phyloP scores from a whole-genome alignment of 2,329 filamentous ascomycete genomes.

The Aureobasidium lini region DNA sequence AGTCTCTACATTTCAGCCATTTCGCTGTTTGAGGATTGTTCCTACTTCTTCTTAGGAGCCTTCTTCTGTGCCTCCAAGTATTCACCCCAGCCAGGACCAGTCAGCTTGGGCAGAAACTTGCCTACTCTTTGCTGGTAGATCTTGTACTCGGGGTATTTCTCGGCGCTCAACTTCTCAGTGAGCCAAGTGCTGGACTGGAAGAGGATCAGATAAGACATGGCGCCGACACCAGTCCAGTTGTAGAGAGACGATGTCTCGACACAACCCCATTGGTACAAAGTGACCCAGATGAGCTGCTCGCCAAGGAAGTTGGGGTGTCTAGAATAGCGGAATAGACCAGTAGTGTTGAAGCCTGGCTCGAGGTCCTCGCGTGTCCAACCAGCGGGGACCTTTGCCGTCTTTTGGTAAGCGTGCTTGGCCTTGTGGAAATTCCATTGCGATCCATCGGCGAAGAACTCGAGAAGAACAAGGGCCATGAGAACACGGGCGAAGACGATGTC shows the following conservation, averaged over 20 bases:
- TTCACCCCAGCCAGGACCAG: slow-evolving; percentile 27
- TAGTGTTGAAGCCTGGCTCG: slow-evolving; percentile 80
- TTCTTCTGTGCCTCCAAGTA: slow-evolving; percentile 19
- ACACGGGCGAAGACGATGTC: slow-evolving; percentile 52
- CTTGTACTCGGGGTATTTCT: slow-evolving; percentile 83
- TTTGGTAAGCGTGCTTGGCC: slow-evolving; percentile 70
- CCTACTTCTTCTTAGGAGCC: slow-evolving; percentile 10
- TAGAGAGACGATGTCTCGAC: slow-evolving; percentile 61
- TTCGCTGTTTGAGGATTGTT: background rate
- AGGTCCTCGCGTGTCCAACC: slow-evolving; percentile 60
- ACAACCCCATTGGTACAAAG: slow-evolving; percentile 82
- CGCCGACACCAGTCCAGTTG: slow-evolving; percentile 72
- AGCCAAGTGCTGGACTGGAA: slow-evolving; percentile 87
- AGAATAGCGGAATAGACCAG: slow-evolving; percentile 78
- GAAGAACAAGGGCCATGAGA: slow-evolving; percentile 51
- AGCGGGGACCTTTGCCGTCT: slow-evolving; percentile 61
- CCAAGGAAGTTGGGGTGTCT: slow-evolving; percentile 92
- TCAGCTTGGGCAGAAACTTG: slow-evolving; percentile 64
- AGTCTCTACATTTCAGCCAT: background rate
- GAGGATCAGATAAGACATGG: slow-evolving; percentile 62
- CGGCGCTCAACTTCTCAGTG: slow-evolving; percentile 70
- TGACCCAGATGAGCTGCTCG: slow-evolving; percentile 85
- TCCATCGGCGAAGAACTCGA: slow-evolving; percentile 77
- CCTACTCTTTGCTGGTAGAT: slow-evolving; percentile 77
- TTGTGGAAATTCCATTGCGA: slow-evolving; percentile 89